Evolutionary conservation across 116 monocot species (phyloP), one percentile per base, ranked within the genome.

Genomic region (Iris pallida): DNA sequence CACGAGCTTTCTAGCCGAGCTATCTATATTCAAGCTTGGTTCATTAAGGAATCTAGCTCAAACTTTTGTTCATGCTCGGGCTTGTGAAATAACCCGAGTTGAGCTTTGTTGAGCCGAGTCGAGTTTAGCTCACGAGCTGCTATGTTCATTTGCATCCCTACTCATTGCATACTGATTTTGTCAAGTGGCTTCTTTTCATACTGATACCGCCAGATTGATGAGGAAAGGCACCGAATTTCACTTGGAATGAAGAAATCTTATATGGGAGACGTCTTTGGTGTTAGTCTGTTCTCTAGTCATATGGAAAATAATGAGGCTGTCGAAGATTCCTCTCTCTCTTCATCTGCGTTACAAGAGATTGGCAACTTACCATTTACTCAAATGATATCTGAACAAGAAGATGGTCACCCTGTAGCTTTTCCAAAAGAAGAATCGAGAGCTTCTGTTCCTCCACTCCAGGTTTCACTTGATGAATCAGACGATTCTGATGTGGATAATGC

Each of bases 201-300:
- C 44, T 63, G 40, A 48, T 18, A 18, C 55, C 2, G 7, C 62
- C 69, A 95, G 95, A 70, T 95, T 75, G 95, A 95, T 71, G 66
- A 77, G 47, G 79, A 84, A 75, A 91, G 64, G 54, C 64, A 76
- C 13, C 73, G 88, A 54, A 79, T 95, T 55, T 78, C 89, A 41
- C 80, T 95, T 66, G 91, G 91, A 55, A 91, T 95, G 95, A 91
- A 95, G 69, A 79, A 82, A 76, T 76, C 88, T 72, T 91, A 79
- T 52, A 16, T 79, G 52, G 84, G 43, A 13, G 68, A 68, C 48
- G 61, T 49, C 18, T 62, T 61, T 61, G 74, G 58, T 73, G 57
- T 30, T 55, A 10, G 67, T 19, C 62, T 48, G 0, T 11, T 46
- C 16, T 57, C 45, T 30, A 68, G 17, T 12, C 11, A 74, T 75